phyloP scores from a whole-genome alignment of 2,329 filamentous ascomycete species.

The Helotiales sp. region DNA sequence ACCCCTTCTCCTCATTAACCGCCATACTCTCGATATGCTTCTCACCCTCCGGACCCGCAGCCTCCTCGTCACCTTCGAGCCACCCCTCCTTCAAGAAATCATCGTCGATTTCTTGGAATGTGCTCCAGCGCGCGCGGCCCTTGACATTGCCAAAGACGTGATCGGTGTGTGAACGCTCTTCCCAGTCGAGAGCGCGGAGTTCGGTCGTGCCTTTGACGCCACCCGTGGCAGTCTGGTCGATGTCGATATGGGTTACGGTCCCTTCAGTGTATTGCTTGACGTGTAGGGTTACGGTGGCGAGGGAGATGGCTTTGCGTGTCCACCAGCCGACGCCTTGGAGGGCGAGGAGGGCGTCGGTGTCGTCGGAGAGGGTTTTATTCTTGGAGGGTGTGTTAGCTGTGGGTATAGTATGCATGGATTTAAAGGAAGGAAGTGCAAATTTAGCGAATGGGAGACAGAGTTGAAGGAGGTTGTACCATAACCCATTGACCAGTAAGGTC shows the following conservation, averaged over 20 bases:
- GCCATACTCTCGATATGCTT: conserved; percentile 55
- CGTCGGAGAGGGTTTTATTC: conserved; percentile 66
- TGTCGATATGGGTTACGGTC: conserved; percentile 56
- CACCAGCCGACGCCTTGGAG: conserved; percentile 64
- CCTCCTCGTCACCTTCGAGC: conserved; percentile 50
- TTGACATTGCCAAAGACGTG: conserved; percentile 65
- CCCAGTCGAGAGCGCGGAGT: conserved; percentile 60
- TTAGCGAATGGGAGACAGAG: neutral
- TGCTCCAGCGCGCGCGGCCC: conserved; percentile 52
- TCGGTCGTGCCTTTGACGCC: conserved; percentile 65
- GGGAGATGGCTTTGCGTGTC: conserved; percentile 61
- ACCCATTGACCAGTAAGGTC: conserved; percentile 58
- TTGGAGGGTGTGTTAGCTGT: conserved; percentile 38
- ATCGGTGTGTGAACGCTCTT: conserved; percentile 58
- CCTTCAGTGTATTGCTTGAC: conserved; percentile 50
- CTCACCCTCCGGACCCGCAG: conserved; percentile 49
- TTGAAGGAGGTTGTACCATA: conserved; percentile 49
- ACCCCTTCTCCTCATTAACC: conserved; percentile 52
- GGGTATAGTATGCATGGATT: neutral
- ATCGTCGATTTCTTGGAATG: conserved; percentile 44
- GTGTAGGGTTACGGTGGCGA: conserved; percentile 60
- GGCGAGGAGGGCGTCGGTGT: conserved; percentile 60
- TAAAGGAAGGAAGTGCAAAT: neutral
- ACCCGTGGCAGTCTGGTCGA: conserved; percentile 66
- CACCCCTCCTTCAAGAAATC: conserved; percentile 46